Percentiles rank a stretch among this genome's conserved stretches.
phyloP scores from a whole-genome alignment of 345 rosid species.

The Eucalyptus pauciflora region DNA sequence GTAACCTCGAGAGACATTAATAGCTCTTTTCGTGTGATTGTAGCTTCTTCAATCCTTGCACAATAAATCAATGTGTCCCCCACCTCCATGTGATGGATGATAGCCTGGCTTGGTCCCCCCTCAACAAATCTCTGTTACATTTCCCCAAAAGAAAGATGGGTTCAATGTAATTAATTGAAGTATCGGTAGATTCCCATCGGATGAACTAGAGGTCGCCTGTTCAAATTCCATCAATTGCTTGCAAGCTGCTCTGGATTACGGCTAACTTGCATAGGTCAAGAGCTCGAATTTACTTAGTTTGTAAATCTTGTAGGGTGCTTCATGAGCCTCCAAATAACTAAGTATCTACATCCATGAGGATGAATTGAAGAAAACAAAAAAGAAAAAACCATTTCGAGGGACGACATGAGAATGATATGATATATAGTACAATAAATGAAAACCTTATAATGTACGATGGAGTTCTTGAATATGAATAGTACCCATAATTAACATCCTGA shows the following conservation, averaged over 20 bases:
- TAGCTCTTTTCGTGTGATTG: background rate
- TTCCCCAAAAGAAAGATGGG: background rate
- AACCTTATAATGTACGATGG: background rate
- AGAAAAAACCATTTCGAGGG: background rate
- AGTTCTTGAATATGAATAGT: background rate
- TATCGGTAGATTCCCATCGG: fast-evolving
- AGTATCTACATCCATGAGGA: background rate
- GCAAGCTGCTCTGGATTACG: background rate
- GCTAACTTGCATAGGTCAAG: background rate
- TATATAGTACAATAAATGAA: background rate
- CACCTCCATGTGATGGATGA: background rate
- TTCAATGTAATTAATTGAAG: background rate
- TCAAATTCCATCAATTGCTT: background rate
- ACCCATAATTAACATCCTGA: background rate
- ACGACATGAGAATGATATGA: background rate
- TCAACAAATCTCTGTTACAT: background rate
- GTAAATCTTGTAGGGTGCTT: background rate
- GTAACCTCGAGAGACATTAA: background rate
- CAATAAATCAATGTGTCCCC: background rate
- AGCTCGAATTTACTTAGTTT: background rate
- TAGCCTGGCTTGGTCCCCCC: background rate
- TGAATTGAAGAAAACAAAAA: background rate
- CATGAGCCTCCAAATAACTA: background rate
- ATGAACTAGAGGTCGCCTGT: background rate
- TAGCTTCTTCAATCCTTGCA: background rate